phyloP scores from a whole-genome alignment of 2,329 filamentous ascomycete genomes.

The Parastagonospora avenae region DNA sequence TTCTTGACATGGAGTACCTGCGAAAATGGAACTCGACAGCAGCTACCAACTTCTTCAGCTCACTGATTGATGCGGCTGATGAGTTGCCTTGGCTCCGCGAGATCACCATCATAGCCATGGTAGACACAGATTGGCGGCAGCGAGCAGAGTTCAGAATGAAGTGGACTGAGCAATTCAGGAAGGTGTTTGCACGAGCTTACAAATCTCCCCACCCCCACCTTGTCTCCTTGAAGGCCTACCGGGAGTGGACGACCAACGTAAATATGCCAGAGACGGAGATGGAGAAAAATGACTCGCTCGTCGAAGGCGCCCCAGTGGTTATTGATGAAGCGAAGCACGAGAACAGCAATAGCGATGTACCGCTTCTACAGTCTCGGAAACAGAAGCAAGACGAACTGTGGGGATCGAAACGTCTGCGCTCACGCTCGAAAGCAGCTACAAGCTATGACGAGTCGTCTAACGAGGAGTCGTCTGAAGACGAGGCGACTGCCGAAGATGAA shows the following conservation, averaged over 20 bases:
- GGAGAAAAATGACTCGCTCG: constrained; percentile 30
- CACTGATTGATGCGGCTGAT: constrained; percentile 73
- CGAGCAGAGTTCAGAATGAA: constrained; percentile 77
- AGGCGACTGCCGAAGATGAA: constrained; percentile 20
- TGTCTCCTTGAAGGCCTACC: constrained; percentile 50
- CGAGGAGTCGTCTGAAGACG: constrained; percentile 27
- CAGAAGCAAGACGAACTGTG: constrained; percentile 32
- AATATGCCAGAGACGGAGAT: not conserved
- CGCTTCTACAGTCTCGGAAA: constrained; percentile 24
- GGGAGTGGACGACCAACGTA: constrained; percentile 35
- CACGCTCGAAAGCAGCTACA: constrained; percentile 27
- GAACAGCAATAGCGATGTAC: constrained; percentile 35
- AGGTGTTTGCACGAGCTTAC: constrained; percentile 64
- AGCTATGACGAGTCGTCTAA: constrained; percentile 40
- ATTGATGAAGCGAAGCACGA: constrained; percentile 2
- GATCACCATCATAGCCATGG: constrained; percentile 71
- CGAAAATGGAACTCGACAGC: constrained; percentile 73
- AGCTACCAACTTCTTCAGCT: constrained; percentile 78
- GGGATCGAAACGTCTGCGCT: constrained; percentile 37
- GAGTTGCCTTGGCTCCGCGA: constrained; percentile 69
- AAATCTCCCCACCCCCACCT: constrained; percentile 52
- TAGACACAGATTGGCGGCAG: constrained; percentile 80
- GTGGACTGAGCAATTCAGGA: constrained; percentile 74
- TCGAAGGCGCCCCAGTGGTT: constrained; percentile 13
- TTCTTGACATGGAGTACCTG: constrained; percentile 76